Percentiles rank a stretch among this genome's conserved stretches.
These are phyloP conservation scores for Albophoma yamanashiensis DNA, from an alignment of 2,329 filamentous ascomycete genomes.

Conservation along the genomic window DNA sequence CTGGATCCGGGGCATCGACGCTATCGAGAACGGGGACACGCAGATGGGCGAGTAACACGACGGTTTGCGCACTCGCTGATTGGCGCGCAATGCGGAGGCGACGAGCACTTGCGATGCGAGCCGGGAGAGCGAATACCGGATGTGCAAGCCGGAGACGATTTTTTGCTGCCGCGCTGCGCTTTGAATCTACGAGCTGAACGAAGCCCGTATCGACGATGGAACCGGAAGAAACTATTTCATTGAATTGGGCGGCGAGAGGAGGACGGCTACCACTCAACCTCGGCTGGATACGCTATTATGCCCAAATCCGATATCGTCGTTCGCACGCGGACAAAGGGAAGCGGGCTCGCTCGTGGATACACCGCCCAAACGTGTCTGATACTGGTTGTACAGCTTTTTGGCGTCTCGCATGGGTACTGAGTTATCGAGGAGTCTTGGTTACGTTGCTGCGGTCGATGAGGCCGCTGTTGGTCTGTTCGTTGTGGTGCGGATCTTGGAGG, in stretches of 20 bases:
- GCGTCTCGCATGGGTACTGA: not conserved
- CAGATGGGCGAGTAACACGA: slow-evolving; percentile 42
- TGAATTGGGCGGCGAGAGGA: not conserved
- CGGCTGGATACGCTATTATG: not conserved
- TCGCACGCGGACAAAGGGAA: not conserved
- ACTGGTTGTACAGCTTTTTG: not conserved
- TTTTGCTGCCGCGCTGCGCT: not conserved
- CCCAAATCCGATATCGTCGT: not conserved
- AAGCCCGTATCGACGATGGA: not conserved
- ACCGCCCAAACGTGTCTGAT: not conserved
- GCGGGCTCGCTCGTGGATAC: not conserved
- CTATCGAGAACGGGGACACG: slow-evolving; percentile 39
- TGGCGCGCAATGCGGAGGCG: not conserved
- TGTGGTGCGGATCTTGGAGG: not conserved
- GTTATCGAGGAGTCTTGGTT: not conserved
- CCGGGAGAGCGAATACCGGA: not conserved
- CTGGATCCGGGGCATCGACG: slow-evolving; percentile 61
- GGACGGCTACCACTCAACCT: not conserved
- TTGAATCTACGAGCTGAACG: not conserved
- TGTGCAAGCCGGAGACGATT: not conserved
- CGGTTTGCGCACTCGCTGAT: not conserved
- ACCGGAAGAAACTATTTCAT: not conserved
- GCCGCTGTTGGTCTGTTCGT: not conserved
- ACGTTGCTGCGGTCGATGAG: not conserved
- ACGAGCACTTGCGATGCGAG: not conserved